These are phyloP conservation scores for Aphanomyces euteiches DNA, from an alignment of 352 stramenopile species.

Conservation along the genomic window DNA sequence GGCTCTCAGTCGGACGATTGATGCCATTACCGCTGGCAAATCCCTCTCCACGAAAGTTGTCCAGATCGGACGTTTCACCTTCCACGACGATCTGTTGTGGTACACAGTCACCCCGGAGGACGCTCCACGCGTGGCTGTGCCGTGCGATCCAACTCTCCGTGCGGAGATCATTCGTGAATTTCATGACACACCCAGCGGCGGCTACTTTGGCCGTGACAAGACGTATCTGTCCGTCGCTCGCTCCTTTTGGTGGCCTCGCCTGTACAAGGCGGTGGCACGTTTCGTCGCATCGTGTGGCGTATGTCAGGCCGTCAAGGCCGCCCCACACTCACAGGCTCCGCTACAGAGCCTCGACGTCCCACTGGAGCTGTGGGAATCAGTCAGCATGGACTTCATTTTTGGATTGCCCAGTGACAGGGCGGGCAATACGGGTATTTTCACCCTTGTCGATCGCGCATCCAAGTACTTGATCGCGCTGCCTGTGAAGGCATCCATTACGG, in stretches of 20 bases:
- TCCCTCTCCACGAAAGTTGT: too few relatives aligned
- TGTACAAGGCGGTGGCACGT: conserved; percentile 32
- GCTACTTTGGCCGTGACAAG: conserved; percentile 36
- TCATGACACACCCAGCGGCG: conserved; percentile 23
- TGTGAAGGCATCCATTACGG: conserved; percentile 20
- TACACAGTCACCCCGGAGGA: not conserved
- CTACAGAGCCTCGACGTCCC: conserved; percentile 27
- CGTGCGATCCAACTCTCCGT: not conserved
- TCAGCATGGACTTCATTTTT: conserved; percentile 32
- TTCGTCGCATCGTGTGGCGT: conserved; percentile 10
- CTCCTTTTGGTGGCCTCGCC: conserved; percentile 34
- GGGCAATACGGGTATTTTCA: conserved; percentile 30
- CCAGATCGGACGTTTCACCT: not conserved
- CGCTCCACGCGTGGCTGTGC: not conserved
- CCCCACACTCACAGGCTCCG: conserved; percentile 6
- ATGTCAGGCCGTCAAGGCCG: conserved; percentile 16
- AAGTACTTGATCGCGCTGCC: conserved; percentile 36
- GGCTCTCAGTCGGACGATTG: not conserved
- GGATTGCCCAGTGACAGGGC: conserved; percentile 30
- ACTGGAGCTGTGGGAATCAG: conserved; percentile 27
- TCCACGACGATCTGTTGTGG: not conserved
- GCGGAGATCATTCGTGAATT: conserved; percentile 32
- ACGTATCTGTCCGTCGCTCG: conserved; percentile 31
- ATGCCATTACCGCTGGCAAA: not conserved
- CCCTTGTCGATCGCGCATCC: conserved; percentile 38